Conservation (phyloP, 2,329 filamentous ascomycete genomes). For the Clonostachys rosea region DNA sequence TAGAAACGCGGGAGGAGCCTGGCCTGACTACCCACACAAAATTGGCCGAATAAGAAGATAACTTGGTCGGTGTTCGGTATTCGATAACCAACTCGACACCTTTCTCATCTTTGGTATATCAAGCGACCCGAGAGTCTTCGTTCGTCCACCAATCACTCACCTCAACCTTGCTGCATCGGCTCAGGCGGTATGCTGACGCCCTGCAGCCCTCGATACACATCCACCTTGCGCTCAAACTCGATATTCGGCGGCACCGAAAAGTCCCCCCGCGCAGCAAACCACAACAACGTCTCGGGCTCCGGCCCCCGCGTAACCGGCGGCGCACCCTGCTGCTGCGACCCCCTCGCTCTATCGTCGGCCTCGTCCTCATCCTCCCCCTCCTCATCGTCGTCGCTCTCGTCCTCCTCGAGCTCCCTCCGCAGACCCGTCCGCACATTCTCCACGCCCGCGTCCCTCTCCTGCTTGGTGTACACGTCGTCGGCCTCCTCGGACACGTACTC, state of each 20-base stretch:
- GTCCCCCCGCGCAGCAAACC: slow-evolving; percentile 38
- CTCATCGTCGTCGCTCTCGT: slow-evolving; percentile 51
- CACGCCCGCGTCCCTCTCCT: slow-evolving; percentile 62
- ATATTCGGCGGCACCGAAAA: slow-evolving; percentile 38
- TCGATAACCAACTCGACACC: too few relatives aligned
- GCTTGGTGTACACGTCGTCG: slow-evolving; percentile 64
- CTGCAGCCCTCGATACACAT: slow-evolving; percentile 21
- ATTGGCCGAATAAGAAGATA: too few relatives aligned
- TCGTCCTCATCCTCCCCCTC: slow-evolving; percentile 49
- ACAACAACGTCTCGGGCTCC: slow-evolving; percentile 42
- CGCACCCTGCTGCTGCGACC: slow-evolving; percentile 10
- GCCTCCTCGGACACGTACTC: slow-evolving; percentile 37
- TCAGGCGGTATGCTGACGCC: slow-evolving; percentile 15
- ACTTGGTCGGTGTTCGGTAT: too few relatives aligned
- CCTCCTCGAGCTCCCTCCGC: slow-evolving; percentile 45
- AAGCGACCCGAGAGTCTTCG: too few relatives aligned
- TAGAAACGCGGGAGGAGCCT: too few relatives aligned
- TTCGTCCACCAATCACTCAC: too few relatives aligned
- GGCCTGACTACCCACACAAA: too few relatives aligned
- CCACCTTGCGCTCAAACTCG: slow-evolving; percentile 31
- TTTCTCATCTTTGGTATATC: too few relatives aligned
- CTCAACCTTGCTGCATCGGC: too few relatives aligned
- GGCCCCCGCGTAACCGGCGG: slow-evolving; percentile 20
- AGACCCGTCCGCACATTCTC: slow-evolving; percentile 71
- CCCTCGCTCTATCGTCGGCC: slow-evolving; percentile 17